phyloP scores from a whole-genome alignment of 768 basidiomycete species.

The Rhodosporidiobolus odoratus region DNA sequence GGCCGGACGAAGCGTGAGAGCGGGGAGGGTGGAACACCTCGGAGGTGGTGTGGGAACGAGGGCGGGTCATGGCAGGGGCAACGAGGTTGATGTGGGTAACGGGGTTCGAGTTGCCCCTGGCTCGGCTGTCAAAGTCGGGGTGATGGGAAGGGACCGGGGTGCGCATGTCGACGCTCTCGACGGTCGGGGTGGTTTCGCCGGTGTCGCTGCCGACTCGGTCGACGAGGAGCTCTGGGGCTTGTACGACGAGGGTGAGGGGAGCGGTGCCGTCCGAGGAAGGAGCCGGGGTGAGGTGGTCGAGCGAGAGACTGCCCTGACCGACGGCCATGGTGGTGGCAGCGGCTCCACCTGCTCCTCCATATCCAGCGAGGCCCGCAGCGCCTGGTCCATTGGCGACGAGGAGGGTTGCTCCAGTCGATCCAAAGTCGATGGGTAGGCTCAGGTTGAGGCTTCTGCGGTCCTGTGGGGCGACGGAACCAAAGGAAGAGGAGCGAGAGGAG shows the following conservation, averaged over 20 bases:
- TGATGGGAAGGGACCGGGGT: constrained; percentile 8
- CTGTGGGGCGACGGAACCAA: background rate
- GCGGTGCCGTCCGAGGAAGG: background rate
- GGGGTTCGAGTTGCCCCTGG: background rate
- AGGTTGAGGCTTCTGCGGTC: background rate
- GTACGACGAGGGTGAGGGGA: constrained; percentile 22
- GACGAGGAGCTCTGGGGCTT: constrained; percentile 30
- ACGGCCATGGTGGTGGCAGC: background rate
- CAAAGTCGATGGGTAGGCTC: background rate
- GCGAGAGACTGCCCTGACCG: constrained; percentile 19
- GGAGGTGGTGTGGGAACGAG: constrained; percentile 18
- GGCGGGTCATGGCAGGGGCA: background rate
- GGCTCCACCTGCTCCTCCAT: constrained; percentile 1
- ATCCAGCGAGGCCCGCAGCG: too few relatives aligned
- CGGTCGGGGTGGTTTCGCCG: background rate
- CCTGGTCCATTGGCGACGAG: background rate
- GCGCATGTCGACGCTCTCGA: constrained; percentile 3
- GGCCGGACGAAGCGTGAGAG: constrained; percentile 10
- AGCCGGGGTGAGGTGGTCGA: constrained; percentile 23
- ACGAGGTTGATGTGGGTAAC: background rate
- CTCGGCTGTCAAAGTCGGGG: background rate
- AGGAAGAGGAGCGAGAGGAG: constrained; percentile 16
- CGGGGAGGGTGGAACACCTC: background rate
- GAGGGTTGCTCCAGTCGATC: background rate
- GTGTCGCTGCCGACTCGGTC: background rate